Evolutionary conservation across 495 filamentous ascomycete genomes (phyloP).

Genomic region (Acidomyces sp.): DNA sequence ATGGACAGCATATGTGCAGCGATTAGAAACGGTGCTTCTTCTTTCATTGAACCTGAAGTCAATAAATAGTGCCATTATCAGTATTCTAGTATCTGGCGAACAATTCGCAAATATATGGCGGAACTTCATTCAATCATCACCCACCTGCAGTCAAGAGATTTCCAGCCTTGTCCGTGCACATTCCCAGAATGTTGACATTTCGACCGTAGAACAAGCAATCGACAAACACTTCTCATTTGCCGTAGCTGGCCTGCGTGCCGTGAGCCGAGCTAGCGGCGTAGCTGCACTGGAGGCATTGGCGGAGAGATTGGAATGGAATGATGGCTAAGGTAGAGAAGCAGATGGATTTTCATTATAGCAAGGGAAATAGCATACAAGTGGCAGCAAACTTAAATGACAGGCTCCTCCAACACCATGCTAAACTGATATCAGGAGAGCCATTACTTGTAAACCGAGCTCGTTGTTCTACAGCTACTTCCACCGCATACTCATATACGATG

Average conservation of each 20-base stretch:
- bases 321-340: too few species aligned
- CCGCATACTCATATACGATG: background rate
- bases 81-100: conserved; percentile 37
- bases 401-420: conserved; percentile 15
- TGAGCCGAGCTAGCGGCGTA: conserved; percentile 37
- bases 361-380: too few species aligned
- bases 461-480: background rate
- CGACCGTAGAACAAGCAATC: conserved; percentile 23
- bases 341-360: too few species aligned
- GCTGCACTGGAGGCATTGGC: conserved; percentile 41
- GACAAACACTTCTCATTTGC: conserved; percentile 37
- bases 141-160: background rate
- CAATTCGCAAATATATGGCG: conserved; percentile 4
- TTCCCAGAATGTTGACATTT: background rate
- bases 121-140: background rate
- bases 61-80: conserved; percentile 25
- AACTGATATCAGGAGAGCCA: background rate
- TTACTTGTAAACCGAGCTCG: background rate
- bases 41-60: conserved; percentile 36
- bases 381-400: too few species aligned
- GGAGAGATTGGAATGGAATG: conserved; percentile 31
- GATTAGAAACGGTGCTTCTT: conserved; percentile 51
- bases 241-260: conserved; percentile 33
- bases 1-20: conserved; percentile 49
- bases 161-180: background rate